A percentile compares a stretch with the other conserved stretches of the same genome.
Conservation (phyloP, 495 filamentous ascomycete species). For the Hypoxylon perforatum region DNA sequence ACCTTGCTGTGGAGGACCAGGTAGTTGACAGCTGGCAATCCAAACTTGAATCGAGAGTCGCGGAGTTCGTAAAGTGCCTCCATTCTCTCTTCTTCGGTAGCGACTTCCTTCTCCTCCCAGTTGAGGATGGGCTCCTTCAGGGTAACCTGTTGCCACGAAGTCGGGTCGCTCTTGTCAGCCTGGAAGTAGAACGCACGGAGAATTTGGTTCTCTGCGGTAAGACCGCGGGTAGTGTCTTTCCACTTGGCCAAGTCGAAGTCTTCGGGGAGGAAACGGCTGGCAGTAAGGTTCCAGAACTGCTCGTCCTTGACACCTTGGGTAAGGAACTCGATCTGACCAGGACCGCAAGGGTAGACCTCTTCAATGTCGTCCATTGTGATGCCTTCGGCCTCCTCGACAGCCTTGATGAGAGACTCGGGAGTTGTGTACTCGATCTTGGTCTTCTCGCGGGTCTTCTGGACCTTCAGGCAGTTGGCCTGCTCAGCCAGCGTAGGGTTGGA, state of each 20-base stretch:
- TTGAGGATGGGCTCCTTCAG: constrained; percentile 6
- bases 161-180: not conserved
- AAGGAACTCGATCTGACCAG: constrained; percentile 5
- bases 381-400: not conserved
- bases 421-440: not conserved
- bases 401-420: not conserved
- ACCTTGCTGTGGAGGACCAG: not conserved
- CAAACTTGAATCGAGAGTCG: not conserved
- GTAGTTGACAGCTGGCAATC: not conserved
- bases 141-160: not conserved
- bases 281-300: constrained; percentile 1
- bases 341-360: constrained; percentile 3
- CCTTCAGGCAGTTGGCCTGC: not conserved
- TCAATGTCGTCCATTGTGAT: not conserved
- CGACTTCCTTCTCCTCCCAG: not conserved
- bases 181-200: constrained; percentile 1
- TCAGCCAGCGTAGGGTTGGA: not conserved
- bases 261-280: not conserved
- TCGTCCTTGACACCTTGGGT: not conserved
- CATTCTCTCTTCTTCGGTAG: not conserved
- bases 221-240: not conserved
- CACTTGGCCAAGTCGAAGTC: constrained; percentile 1
- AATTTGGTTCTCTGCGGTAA: constrained; percentile 1
- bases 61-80: not conserved
- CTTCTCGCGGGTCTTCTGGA: not conserved